phyloP scores from a whole-genome alignment of 768 basidiomycete genomes.

The Hygrophorus russula region DNA sequence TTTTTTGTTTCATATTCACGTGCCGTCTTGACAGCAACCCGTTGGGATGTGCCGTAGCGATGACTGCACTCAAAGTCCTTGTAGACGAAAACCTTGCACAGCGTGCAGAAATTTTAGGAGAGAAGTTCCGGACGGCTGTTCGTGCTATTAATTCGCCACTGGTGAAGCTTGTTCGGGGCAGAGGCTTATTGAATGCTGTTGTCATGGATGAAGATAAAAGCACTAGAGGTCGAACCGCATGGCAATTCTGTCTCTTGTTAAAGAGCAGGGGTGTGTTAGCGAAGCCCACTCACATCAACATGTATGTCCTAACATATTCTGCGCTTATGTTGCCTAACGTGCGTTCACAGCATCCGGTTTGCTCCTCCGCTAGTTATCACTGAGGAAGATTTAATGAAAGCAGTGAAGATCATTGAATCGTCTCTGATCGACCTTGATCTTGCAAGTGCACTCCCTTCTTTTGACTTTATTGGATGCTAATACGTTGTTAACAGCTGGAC shows the following conservation, averaged over 20 bases:
- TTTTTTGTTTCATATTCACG: slow-evolving; percentile 1
- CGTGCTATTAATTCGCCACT: slow-evolving; percentile 55
- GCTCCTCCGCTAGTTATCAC: slow-evolving; percentile 92
- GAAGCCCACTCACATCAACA: slow-evolving; percentile 93
- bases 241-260: slow-evolving; percentile 90
- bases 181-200: slow-evolving; percentile 85
- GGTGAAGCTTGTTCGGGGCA: slow-evolving; percentile 71
- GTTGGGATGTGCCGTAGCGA: slow-evolving; percentile 91
- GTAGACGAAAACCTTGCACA: slow-evolving; percentile 74
- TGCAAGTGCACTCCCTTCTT: slow-evolving; percentile 25
- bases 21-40: slow-evolving; percentile 53
- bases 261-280: slow-evolving; percentile 89
- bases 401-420: slow-evolving; percentile 65
- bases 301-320: slow-evolving; percentile 38
- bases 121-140: slow-evolving; percentile 63
- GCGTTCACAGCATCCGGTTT: slow-evolving; percentile 69
- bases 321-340: slow-evolving; percentile 1
- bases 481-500: slow-evolving; percentile 8
- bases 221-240: slow-evolving; percentile 71
- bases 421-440: slow-evolving; percentile 73
- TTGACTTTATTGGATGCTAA: not conserved
- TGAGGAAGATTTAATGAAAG: slow-evolving; percentile 73
- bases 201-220: slow-evolving; percentile 84
- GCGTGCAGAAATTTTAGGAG: slow-evolving; percentile 72
- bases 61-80: slow-evolving; percentile 87